phyloP scores from a whole-genome alignment of 2,329 filamentous ascomycete species.

The Talaromyces rugulosus region DNA sequence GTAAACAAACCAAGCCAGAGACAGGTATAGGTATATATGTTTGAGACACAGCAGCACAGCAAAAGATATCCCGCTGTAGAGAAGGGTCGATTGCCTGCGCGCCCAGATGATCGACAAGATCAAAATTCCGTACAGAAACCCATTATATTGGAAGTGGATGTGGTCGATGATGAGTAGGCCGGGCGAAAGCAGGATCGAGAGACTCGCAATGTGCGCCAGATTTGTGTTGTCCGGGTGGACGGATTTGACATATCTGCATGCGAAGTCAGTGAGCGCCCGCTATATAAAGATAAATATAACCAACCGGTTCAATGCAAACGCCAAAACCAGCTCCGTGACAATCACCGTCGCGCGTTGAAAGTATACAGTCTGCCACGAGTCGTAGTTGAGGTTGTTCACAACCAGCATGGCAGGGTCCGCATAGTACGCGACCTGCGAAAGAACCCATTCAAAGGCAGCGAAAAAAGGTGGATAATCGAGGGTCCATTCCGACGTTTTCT shows the following conservation, averaged over 20 bases:
- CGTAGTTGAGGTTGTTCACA: constrained; percentile 75
- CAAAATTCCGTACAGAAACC: constrained; percentile 87
- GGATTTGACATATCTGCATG: constrained; percentile 67
- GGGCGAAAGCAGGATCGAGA: constrained; percentile 87
- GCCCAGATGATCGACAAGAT: constrained; percentile 82
- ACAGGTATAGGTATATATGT: constrained; percentile 96
- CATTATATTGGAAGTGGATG: constrained; percentile 99
- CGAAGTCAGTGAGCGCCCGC: constrained; percentile 14
- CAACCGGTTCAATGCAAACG: constrained; percentile 76
- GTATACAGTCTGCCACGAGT: constrained; percentile 89
- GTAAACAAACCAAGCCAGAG: constrained; percentile 92
- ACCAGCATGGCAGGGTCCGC: constrained; percentile 78
- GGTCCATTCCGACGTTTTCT: constrained; percentile 97
- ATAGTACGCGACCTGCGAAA: constrained; percentile 75
- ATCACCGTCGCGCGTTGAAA: constrained; percentile 92
- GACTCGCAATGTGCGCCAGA: constrained; percentile 76
- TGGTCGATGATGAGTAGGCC: constrained; percentile 96
- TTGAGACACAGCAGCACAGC: constrained; percentile 87
- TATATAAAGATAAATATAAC: constrained; percentile 16
- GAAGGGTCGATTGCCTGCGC: constrained; percentile 67
- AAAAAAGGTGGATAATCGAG: constrained; percentile 99
- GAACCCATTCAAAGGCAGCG: constrained; percentile 89
- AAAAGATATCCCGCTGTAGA: constrained; percentile 78
- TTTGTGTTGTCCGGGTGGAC: constrained; percentile 62
- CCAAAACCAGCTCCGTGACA: constrained; percentile 73